Evolutionary conservation across 2,329 filamentous ascomycete genomes (phyloP).

Genomic region (Thelonectria olida): DNA sequence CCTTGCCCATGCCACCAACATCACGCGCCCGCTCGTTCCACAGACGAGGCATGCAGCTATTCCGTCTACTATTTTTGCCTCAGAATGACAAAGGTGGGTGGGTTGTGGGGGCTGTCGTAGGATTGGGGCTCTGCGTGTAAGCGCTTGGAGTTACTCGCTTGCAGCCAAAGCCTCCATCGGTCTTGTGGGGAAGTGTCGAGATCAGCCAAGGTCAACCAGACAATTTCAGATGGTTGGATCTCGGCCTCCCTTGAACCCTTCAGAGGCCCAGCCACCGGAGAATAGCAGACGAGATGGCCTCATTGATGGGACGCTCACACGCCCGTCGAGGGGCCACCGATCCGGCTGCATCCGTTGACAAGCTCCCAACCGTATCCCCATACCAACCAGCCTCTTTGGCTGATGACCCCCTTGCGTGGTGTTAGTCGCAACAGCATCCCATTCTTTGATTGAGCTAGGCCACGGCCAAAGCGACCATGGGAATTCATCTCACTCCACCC

Average conservation of each 20-base stretch:
- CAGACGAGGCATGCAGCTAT: conserved; percentile 20
- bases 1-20: conserved; percentile 25
- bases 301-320: conserved; percentile 21
- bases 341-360: conserved; percentile 30
- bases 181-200: conserved; percentile 32
- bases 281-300: conserved; percentile 17
- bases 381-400: conserved; percentile 30
- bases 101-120: conserved; percentile 29
- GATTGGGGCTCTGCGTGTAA: conserved; percentile 35
- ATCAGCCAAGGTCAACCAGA: conserved; percentile 32
- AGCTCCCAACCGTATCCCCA: conserved; percentile 24
- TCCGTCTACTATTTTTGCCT: conserved; percentile 39
- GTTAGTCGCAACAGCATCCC: conserved; percentile 14
- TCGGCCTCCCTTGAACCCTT: conserved; percentile 23
- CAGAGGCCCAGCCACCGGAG: conserved; percentile 22
- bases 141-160: conserved; percentile 35
- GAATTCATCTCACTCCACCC: conserved; percentile 27
- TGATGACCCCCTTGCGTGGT: conserved; percentile 34
- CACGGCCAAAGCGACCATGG: conserved; percentile 8
- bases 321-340: conserved; percentile 23
- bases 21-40: conserved; percentile 27
- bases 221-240: conserved; percentile 29
- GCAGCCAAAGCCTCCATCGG: conserved; percentile 35
- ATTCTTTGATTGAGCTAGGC: conserved; percentile 27
- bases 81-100: conserved; percentile 3